These are phyloP conservation scores for Crithidia thermophila DNA, from an alignment of 208 protist species.

Conservation along the genomic window DNA sequence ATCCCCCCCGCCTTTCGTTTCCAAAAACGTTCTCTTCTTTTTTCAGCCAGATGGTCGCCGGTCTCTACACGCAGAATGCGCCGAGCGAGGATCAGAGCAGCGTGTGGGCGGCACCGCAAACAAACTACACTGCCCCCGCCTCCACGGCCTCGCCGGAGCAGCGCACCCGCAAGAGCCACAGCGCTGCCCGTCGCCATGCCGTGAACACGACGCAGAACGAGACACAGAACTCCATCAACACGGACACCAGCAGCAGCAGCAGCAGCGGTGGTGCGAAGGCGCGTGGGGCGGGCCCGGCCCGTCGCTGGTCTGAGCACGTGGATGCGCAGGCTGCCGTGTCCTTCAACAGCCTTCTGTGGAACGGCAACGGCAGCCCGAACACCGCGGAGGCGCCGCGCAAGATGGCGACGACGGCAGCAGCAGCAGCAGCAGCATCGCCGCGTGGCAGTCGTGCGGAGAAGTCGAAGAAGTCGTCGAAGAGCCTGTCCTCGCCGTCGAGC, in stretches of 20 bases:
- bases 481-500: background rate
- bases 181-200: background rate
- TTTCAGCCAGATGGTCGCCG: constrained; percentile 14
- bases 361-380: background rate
- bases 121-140: constrained; percentile 1
- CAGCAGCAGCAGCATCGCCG: background rate
- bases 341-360: constrained; percentile 7
- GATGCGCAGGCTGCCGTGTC: constrained; percentile 3
- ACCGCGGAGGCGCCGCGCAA: no score
- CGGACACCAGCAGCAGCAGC: background rate
- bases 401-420: background rate
- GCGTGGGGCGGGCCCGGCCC: background rate
- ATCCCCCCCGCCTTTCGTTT: background rate
- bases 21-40: background rate
- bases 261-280: background rate
- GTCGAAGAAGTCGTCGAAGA: background rate
- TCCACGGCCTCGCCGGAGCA: background rate
- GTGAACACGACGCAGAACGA: constrained; percentile 3
- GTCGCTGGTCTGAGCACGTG: constrained; percentile 7
- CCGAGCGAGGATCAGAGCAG: constrained; percentile 7
- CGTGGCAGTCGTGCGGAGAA: background rate
- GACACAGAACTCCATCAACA: constrained; percentile 17
- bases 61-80: background rate
- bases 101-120: background rate
- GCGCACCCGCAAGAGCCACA: background rate